phyloP scores from a whole-genome alignment of 176 grass and related monocot species.

The Lolium multiflorum region DNA sequence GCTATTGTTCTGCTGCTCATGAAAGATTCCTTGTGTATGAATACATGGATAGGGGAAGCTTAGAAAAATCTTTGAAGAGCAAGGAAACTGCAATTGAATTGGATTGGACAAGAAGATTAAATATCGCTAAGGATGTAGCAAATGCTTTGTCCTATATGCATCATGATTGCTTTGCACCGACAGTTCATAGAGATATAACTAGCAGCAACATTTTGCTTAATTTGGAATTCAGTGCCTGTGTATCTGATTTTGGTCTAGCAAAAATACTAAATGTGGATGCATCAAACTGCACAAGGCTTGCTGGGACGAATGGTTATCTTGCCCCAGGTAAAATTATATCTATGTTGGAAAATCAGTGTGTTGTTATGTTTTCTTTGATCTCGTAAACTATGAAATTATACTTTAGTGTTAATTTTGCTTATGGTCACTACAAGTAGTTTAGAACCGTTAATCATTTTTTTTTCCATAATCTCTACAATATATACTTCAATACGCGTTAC shows the following conservation, averaged over 20 bases:
- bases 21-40: conserved; percentile 8
- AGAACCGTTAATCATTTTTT: background rate
- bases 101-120: conserved; percentile 24
- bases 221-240: background rate
- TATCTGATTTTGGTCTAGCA: conserved; percentile 21
- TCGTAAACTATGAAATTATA: background rate
- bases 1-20: background rate
- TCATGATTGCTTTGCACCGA: conserved; percentile 18
- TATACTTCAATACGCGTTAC: background rate
- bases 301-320: conserved; percentile 18
- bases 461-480: background rate
- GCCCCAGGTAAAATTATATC: conserved; percentile 7
- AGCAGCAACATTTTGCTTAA: conserved; percentile 16
- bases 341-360: background rate
- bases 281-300: conserved; percentile 26
- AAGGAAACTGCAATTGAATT: conserved; percentile 13
- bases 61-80: background rate
- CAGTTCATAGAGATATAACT: conserved; percentile 18
- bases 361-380: background rate
- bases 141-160: conserved; percentile 21
- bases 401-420: background rate
- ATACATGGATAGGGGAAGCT: conserved; percentile 24
- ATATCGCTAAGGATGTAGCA: conserved; percentile 2
- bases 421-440: background rate
- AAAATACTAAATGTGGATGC: conserved; percentile 9